Base-by-base conservation (phyloP, 768 basidiomycete species). In the Agrocybe pediades region DNA sequence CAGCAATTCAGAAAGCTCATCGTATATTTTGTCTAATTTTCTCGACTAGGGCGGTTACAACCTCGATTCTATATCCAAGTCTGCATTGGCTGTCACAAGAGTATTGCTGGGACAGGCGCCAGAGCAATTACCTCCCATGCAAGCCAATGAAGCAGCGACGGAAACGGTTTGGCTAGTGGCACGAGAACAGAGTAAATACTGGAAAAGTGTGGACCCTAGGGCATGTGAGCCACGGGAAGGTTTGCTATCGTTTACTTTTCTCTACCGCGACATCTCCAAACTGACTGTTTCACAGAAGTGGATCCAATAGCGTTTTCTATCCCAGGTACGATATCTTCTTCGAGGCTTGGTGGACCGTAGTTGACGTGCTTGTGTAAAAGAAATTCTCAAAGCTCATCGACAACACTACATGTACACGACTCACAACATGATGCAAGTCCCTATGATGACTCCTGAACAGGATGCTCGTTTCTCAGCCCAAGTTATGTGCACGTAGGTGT, bases 81-180 rank as follows among this genome's bases (percentile, higher is more conserved):
- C 95, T 19, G 90, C 94, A 0, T 68, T 95, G 29, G 95, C 94
- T 1, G 96, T 98, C 25, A 84, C 90, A 6, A 78, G 82, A 54
- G 81, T 93, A n/a, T 72, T 98, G n/a, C 80, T 98, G 7, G 97
- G 97, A 2, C 90, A 95, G 58, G 78, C 89, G 2, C 93, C 95
- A 0, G 87, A 87, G 1, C 80, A 85, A 54, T 71, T 98, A 6
- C 79, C 82, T 0, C 80, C 90, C 0, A 72, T 93, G 71, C 74
- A 82, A 23, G 94, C 94, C 1, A 85, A 83, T 3, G 89, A 93
- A 51, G 76, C 81, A 3, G 96, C 88, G 2, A 91, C 92, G 6
- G 92, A 96, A 72, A 93, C 95, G 0, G 83, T 98, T 11, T 94
- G 86, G 80, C 82, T 91, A 42, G 94, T 96, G 9, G 90, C 91